Base-by-base conservation (phyloP, 768 basidiomycete genomes). In the Sutorius australiensis region DNA sequence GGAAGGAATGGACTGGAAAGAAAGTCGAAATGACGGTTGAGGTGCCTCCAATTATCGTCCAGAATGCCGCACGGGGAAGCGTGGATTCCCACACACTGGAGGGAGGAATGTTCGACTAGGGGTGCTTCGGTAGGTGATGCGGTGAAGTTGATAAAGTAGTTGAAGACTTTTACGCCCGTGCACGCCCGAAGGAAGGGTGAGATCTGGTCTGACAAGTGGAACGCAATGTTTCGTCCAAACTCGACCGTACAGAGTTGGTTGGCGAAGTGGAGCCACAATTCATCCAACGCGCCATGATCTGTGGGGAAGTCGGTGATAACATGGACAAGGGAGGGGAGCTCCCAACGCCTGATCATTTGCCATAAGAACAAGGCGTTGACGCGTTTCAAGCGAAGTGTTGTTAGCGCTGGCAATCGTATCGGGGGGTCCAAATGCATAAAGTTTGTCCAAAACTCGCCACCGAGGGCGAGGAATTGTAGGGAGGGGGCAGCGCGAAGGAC, bases 61-160 rank as follows among this genome's bases (percentile, higher is more conserved):
- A 80, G 60, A 53, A 79, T 68, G 12, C 60, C 61, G 51, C 80
- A 82, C 7, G 76, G 72, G 21, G 72, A 72, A 30, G 80, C 70
- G 47, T 86, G 79, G 5, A 87, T 68, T 21, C 81, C 76, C 31
- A 87, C 66, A 37, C 72, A 75, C 27, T 67, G 61, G 40, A 87
- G 57, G 6, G 71, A 72, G 3, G 60, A 40, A 49, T 60, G 61
- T 65, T 71, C 31, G 50, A 61, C 48, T 13, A 72, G 47, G 21
- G 28, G 27, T 6, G 47, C 45, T 32, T 56, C 54, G 45, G 14
- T 37, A 30, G 61, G 72, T 39, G 56, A 60, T 31, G 54, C 36
- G 0, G 80, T 78, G 67, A 82, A 82, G 64, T 80, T 76, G 37
- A 80, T 38, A 63, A 75, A 77, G 60, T 81, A 86, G 64, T 84